These are phyloP conservation scores for Penicillium olsonii DNA, from an alignment of 2,329 filamentous ascomycete genomes.

Conservation along the genomic window DNA sequence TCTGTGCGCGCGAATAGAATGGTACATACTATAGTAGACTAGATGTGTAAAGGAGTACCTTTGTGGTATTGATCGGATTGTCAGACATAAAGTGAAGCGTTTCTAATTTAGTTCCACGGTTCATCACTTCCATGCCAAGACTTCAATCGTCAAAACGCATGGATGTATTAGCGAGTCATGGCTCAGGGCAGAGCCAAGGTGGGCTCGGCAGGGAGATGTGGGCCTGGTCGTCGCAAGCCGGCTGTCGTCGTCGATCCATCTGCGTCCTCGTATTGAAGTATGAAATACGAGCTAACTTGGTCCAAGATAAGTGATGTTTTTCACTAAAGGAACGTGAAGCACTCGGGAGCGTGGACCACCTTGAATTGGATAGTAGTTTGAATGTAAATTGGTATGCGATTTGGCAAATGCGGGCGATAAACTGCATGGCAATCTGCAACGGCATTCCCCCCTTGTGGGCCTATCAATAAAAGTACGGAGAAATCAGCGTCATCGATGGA, in stretches of 20 bases:
- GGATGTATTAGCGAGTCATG: constrained; percentile 10
- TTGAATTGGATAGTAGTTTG: neutral
- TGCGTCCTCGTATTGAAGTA: neutral
- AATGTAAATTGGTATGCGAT: neutral
- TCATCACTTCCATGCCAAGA: constrained; percentile 12
- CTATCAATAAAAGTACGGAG: constrained; percentile 1
- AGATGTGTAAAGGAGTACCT: neutral
- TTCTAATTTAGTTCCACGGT: neutral
- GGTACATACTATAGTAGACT: neutral
- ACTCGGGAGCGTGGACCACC: neutral
- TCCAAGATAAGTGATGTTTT: neutral
- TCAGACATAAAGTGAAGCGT: neutral
- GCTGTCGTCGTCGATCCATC: constrained; percentile 9
- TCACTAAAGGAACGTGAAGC: neutral
- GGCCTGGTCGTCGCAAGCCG: constrained; percentile 13
- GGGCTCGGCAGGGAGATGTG: constrained; percentile 7
- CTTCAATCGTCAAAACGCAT: neutral
- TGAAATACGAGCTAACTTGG: neutral
- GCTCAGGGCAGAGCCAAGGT: neutral
- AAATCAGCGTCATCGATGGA: constrained; percentile 2
- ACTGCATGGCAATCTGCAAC: neutral
- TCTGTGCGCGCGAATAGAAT: neutral
- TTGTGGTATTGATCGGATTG: neutral
- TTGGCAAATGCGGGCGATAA: neutral
- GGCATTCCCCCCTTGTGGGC: neutral